Evolutionary conservation across 192 early-diverging fungal species (phyloP).

Genomic region (Paraglomus occultum): DNA sequence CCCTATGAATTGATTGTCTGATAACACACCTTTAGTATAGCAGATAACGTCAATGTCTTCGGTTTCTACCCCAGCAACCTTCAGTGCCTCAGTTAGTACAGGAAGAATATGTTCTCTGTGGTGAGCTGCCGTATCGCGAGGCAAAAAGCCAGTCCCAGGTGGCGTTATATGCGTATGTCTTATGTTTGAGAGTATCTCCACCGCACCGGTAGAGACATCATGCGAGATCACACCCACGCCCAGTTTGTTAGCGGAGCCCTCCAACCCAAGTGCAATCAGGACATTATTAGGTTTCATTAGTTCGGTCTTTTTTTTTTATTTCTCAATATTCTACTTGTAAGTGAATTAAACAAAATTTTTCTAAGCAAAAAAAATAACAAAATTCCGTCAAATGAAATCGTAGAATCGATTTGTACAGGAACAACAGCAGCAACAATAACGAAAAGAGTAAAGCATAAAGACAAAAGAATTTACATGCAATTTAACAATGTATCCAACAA

Average conservation of each 20-base stretch:
- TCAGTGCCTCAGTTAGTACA: slow-evolving; percentile 75
- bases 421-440: too few relatives aligned
- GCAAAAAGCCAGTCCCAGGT: slow-evolving; percentile 93
- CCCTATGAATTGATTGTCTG: background rate
- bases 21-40: slow-evolving; percentile 79
- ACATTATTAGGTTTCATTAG: too few relatives aligned
- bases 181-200: slow-evolving; percentile 82
- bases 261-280: slow-evolving; percentile 73
- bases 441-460: too few relatives aligned
- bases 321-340: too few relatives aligned
- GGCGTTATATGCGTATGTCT: slow-evolving; percentile 96
- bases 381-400: too few relatives aligned
- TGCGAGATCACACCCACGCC: slow-evolving; percentile 94
- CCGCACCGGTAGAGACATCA: slow-evolving; percentile 50
- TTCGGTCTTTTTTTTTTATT: too few relatives aligned
- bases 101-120: slow-evolving; percentile 76
- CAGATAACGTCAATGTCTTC: slow-evolving; percentile 88
- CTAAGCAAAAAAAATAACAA: too few relatives aligned
- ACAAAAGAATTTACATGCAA: too few relatives aligned
- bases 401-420: too few relatives aligned
- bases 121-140: slow-evolving; percentile 91
- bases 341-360: too few relatives aligned
- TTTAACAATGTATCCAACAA: too few relatives aligned
- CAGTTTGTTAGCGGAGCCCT: slow-evolving; percentile 96
- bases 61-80: slow-evolving; percentile 68